Evolutionary conservation across 306 rosid species (phyloP).

Genomic region (Pachyrhizus erosus): DNA sequence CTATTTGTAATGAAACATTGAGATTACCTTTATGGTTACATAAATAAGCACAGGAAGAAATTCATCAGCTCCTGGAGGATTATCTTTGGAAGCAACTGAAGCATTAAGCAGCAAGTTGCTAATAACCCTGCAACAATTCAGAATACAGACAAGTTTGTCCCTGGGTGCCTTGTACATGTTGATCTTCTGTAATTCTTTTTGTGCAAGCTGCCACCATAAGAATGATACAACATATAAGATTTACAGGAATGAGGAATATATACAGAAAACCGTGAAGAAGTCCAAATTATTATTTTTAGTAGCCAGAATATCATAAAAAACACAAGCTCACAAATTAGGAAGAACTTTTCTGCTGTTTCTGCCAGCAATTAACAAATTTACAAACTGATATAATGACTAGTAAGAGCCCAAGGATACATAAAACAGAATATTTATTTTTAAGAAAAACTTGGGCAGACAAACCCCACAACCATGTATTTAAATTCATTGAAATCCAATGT

Average conservation of each 20-base stretch:
- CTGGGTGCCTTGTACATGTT: constrained; percentile 99
- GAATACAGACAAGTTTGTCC: constrained; percentile 93
- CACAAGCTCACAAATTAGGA: background rate
- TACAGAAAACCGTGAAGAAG: constrained; percentile 20
- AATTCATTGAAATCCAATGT: background rate
- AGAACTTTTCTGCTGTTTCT: constrained; percentile 15
- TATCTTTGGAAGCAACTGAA: constrained; percentile 81
- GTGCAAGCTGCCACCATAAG: constrained; percentile 82
- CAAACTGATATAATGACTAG: background rate
- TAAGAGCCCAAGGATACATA: background rate
- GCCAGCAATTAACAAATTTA: constrained; percentile 34
- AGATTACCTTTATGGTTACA: constrained; percentile 77
- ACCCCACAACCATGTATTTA: background rate
- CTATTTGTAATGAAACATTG: constrained; percentile 20
- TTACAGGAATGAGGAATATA: constrained; percentile 15
- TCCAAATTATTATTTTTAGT: background rate
- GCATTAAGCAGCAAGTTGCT: constrained; percentile 88
- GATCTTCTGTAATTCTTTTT: constrained; percentile 94
- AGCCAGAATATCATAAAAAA: constrained; percentile 24
- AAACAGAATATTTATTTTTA: constrained; percentile 4
- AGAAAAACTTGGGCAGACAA: constrained; percentile 13
- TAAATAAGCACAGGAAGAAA: constrained; percentile 97
- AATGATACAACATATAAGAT: constrained; percentile 41
- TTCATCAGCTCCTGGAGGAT: constrained; percentile 95
- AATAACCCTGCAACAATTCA: constrained; percentile 95